Conservation (phyloP, 306 rosid species). For the Casuarina glauca region DNA sequence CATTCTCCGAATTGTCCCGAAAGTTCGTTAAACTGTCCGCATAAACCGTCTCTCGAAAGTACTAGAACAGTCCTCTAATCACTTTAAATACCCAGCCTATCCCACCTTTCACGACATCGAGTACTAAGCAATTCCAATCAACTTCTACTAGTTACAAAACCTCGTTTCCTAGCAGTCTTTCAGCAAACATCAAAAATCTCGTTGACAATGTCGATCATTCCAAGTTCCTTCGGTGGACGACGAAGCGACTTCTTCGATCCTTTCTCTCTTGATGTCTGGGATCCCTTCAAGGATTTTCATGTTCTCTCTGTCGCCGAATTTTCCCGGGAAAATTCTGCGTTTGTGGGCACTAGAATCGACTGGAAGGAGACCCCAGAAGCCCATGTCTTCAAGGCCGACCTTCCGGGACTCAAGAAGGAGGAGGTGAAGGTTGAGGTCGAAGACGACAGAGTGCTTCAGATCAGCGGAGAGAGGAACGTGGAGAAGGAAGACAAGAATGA, state of each 20-base stretch:
- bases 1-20: too few relatives aligned
- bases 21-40: too few relatives aligned
- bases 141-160: too few relatives aligned
- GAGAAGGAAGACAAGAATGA: constrained; percentile 43
- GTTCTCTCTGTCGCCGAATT: constrained; percentile 11
- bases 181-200: too few relatives aligned
- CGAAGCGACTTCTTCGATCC: constrained; percentile 17
- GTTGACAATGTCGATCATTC: neutral
- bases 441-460: constrained; percentile 34
- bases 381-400: constrained; percentile 34
- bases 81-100: too few relatives aligned
- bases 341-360: constrained; percentile 26
- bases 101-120: too few relatives aligned
- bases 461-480: constrained; percentile 37
- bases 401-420: constrained; percentile 26
- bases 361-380: constrained; percentile 45
- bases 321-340: constrained; percentile 19
- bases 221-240: neutral
- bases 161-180: too few relatives aligned
- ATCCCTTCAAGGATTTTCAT: constrained; percentile 25
- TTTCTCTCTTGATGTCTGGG: constrained; percentile 2
- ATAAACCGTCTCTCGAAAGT: too few relatives aligned
- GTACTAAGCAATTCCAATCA: too few relatives aligned
- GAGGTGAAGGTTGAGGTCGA: constrained; percentile 37
- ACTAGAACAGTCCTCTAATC: too few relatives aligned